Evolutionary conservation across 2,329 filamentous ascomycete genomes (phyloP), one percentile per base, ranked within the genome.

Genomic region (Pestalotiopsis sp.): DNA sequence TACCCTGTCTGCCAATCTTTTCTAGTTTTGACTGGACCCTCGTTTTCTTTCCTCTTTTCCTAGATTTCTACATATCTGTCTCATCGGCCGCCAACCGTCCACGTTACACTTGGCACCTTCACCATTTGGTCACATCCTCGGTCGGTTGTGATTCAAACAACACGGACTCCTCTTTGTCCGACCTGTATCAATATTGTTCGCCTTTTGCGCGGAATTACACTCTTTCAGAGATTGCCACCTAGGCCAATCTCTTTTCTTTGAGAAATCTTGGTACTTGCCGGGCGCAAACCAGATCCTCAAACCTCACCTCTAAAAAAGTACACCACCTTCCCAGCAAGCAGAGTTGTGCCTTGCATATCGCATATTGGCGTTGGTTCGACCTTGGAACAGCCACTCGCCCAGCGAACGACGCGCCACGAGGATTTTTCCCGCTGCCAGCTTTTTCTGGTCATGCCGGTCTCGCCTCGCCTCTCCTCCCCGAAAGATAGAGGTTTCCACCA

Each of bases 401-500:
- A 20, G 41, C 57, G 25, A n/a, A 41, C 52, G n/a, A 12, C 25
- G 60, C 14, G 27, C 39, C 41, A 23, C 59, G 39, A 27, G 58
- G 23, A 4, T 17, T 23, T 23, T 41, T 12, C 17, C 45, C 45
- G 45, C 20, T 25, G 58, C 65, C 41, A 39, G 36, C 27, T 39
- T 66, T 58, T 49, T 49, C 60, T 41, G 65, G 38, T 59, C 62
- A 78, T 78, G 76, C 77, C 76, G 63, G 70, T 77, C 61, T 73
- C 74, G 68, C 76, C 75, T 41, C 41, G 41, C n/a, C 73, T 73
- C 14, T 70, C 68, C 20, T 73, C 71, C 41, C 70, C 73, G 11
- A 60, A 23, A 59, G 39, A 45, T 17, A 72, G 72, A 71, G 77
- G 77, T 52, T 78, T 78, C 66, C 66, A 77, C 52, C 76, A 73